Evolutionary conservation across 2,329 filamentous ascomycete genomes (phyloP).

Genomic region (Trichoderma semiorbis): DNA sequence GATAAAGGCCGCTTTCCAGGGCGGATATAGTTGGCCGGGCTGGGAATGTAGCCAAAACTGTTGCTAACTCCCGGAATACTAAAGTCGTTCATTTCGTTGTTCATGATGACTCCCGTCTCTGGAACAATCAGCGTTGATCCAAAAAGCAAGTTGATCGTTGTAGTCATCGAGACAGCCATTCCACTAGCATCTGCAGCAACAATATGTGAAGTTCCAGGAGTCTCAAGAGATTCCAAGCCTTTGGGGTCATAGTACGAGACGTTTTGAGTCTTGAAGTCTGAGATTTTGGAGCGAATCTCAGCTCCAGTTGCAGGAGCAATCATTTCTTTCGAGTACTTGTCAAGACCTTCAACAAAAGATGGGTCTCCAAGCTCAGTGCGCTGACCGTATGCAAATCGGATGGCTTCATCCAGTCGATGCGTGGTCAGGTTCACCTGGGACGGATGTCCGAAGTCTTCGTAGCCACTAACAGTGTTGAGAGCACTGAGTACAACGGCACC

Average conservation of each 20-base stretch:
- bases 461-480: constrained; percentile 72
- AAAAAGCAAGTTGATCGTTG: constrained; percentile 78
- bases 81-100: constrained; percentile 67
- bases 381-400: constrained; percentile 76
- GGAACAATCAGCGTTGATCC: constrained; percentile 73
- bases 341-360: constrained; percentile 58
- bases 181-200: constrained; percentile 67
- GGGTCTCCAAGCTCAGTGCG: constrained; percentile 75
- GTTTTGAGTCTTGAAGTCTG: constrained; percentile 37
- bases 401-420: constrained; percentile 78
- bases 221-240: constrained; percentile 49
- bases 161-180: constrained; percentile 72
- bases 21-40: constrained; percentile 68
- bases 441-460: constrained; percentile 54
- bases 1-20: constrained; percentile 77
- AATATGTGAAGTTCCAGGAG: constrained; percentile 66
- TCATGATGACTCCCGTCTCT: constrained; percentile 76
- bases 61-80: constrained; percentile 69
- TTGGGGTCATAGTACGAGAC: constrained; percentile 44
- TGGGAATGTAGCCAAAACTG: constrained; percentile 73
- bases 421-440: constrained; percentile 56
- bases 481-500: constrained; percentile 69
- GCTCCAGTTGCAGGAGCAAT: constrained; percentile 62
- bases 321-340: constrained; percentile 59
- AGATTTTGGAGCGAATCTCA: constrained; percentile 46